Evolutionary conservation across 2,329 filamentous ascomycete genomes (phyloP), one percentile per base, ranked within the genome.

Genomic region (Chaetomiaceae sp.): DNA sequence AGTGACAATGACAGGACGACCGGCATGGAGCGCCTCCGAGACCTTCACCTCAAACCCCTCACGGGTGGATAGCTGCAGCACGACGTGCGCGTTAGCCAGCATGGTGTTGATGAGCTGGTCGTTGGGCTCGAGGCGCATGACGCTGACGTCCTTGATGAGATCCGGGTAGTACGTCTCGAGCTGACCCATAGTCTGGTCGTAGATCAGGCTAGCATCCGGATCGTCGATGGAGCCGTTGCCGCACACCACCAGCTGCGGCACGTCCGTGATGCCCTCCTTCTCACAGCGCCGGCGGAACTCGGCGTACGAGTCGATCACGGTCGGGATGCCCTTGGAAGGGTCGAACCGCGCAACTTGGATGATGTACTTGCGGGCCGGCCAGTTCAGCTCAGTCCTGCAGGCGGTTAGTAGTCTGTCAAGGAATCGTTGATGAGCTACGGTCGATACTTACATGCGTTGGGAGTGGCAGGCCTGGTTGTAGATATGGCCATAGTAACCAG

Each of bases 11-110:
- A 89, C 76, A 1, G 87, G 87, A 2, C 84, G 79, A 12, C 86
- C 86, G 36, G 88, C 87, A 60, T 90, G 86, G 18, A 91, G 72
- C 1, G 85, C 86, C 65, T 93, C 88, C 0, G 84, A 88, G 5
- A 93, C 86, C 65, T 93, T 93, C 57, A 93, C 83, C 65, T 93
- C 87, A 57, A 93, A 93, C 0, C 87, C 86, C 61, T 93, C 87
- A 29, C 85, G 78, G 0, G 83, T 89, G 3, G 85, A 90, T 6
- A 93, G 78, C 64, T 93, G 87, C 7, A 93, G 74, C 1, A 83
- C 83, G 7, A 89, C 78, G 47, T 83, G 78, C 1, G 85, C 81
- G 40, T 84, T 83, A 30, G 82, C 80, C 51, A 93, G 75, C 34
- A 93, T 69, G 0, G 81, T 79, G 63, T 93, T 90, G 57, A 93